Evolutionary conservation across 768 basidiomycete genomes (phyloP), one percentile per base, ranked within the genome.

Genomic region (Hypholoma sublateritium): DNA sequence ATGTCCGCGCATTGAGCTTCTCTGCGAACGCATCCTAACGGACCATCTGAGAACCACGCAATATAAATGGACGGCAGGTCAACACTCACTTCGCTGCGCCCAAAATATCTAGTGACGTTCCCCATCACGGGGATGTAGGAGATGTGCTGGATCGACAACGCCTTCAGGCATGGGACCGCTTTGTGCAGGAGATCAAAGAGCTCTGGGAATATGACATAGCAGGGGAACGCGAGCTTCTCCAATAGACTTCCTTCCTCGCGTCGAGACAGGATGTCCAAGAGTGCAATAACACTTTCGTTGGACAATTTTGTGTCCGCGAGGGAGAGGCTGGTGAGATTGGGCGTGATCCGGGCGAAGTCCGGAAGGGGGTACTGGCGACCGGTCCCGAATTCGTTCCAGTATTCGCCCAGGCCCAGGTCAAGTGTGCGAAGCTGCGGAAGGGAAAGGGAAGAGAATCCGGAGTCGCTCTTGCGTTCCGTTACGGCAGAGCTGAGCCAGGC

Each of bases 401-500:
- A 50, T 41, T 13, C 53, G 56, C 19, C 46, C 22, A 61, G 46
- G 1, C 59, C 62, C 4, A 66, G 36, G 13, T 66, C 59, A 22
- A 66, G 53, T 4, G 32, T 62, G 3, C 36, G 56, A 1, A 62
- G 22, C 4, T 55, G 47, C 2, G 59, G 53, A 2, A 62, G 39
- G 3, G 36, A 32, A 17, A 64, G 44, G 2, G 58, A 49, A 1
- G 59, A 28, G 35, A 62, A 59, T 19, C 52, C 52, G 28, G 46
- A 48, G 50, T 2, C 34, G 25, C 37, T 53, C 46, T 13, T 49
- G 17, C 28, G 24, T 3, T 36, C 19, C 16, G 42, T 41, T 7
- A 44, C 41, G 25, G 28, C 25, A 9, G 42, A 16, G 25, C 44
- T 58, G 21, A 63, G 43, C 62, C 62, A 63, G 11, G 19, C 35